These are phyloP conservation scores for Symbiodinium pilosum DNA, from an alignment of 73 alveolate species.

Conservation along the genomic window DNA sequence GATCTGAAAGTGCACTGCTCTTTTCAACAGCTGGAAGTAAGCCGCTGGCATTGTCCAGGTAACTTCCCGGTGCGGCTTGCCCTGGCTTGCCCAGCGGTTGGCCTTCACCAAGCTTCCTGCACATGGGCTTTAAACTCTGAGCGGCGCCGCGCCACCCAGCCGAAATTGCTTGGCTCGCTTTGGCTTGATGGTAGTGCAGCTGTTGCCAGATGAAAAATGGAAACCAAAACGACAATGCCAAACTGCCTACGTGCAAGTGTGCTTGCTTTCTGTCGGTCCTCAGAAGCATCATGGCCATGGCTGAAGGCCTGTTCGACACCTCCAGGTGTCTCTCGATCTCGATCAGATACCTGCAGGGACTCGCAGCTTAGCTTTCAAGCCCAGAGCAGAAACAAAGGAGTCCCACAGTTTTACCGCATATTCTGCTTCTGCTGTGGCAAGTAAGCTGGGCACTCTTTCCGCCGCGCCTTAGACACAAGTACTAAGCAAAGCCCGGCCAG, in stretches of 20 bases:
- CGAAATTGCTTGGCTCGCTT: no score
- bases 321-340: slow-evolving; percentile 90
- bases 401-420: no score
- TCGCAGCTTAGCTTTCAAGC: no score
- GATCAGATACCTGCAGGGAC: slow-evolving; percentile 19
- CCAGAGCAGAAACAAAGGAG: no score
- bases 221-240: no score
- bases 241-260: not conserved
- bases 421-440: no score
- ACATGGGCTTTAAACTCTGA: no score
- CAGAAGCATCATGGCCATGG: slow-evolving; percentile 94
- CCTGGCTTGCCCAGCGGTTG: slow-evolving; percentile 90
- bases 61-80: slow-evolving; percentile 77
- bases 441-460: slow-evolving; percentile 7
- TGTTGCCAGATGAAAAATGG: no score
- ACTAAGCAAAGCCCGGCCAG: no score
- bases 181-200: no score
- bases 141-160: no score
- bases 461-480: not conserved
- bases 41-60: not conserved
- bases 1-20: no score
- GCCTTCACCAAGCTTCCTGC: slow-evolving; percentile 67
- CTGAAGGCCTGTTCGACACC: slow-evolving; percentile 92
- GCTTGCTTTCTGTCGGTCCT: not conserved
- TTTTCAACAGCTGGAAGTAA: not conserved